phyloP scores from a whole-genome alignment of 805 yeast species.

The Candida mattraensis region DNA sequence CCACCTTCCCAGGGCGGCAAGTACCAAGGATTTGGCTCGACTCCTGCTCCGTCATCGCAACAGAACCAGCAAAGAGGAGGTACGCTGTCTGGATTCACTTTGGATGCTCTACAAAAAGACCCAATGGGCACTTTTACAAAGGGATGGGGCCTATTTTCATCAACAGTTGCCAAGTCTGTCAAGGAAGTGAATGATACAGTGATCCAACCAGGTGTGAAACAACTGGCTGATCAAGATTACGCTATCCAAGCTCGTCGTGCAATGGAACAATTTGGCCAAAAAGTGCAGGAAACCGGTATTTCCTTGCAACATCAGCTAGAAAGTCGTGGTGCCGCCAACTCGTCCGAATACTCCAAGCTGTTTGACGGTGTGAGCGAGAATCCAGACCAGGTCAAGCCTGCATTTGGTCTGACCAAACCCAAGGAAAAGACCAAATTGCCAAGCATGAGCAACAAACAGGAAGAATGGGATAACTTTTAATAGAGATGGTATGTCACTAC shows the following conservation, averaged over 20 bases:
- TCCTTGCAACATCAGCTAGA: slow-evolving; percentile 59
- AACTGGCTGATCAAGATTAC: slow-evolving; percentile 75
- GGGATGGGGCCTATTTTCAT: slow-evolving; percentile 93
- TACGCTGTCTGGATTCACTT: slow-evolving; percentile 54
- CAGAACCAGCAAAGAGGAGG: slow-evolving; percentile 35
- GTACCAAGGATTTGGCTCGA: slow-evolving; percentile 87
- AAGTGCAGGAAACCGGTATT: slow-evolving; percentile 83
- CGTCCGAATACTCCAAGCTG: slow-evolving; percentile 47
- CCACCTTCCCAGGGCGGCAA: slow-evolving; percentile 96
- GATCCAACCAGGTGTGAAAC: slow-evolving; percentile 87
- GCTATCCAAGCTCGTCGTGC: slow-evolving; percentile 84
- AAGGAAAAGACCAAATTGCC: slow-evolving; percentile 55
- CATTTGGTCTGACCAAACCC: slow-evolving; percentile 65
- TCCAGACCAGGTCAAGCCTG: slow-evolving; percentile 48
- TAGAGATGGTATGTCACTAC: neutral
- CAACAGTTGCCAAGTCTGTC: slow-evolving; percentile 80
- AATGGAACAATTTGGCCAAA: slow-evolving; percentile 95
- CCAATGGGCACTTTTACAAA: slow-evolving; percentile 87
- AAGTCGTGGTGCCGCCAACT: slow-evolving; percentile 37
- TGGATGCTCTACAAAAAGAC: slow-evolving; percentile 73
- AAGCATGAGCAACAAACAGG: slow-evolving; percentile 41
- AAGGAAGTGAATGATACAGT: slow-evolving; percentile 84
- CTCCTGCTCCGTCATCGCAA: slow-evolving; percentile 55
- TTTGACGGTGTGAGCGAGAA: slow-evolving; percentile 56
- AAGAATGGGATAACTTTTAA: slow-evolving; percentile 66